Conservation (phyloP, 2,329 filamentous ascomycete species). For the Xylariales sp. region DNA sequence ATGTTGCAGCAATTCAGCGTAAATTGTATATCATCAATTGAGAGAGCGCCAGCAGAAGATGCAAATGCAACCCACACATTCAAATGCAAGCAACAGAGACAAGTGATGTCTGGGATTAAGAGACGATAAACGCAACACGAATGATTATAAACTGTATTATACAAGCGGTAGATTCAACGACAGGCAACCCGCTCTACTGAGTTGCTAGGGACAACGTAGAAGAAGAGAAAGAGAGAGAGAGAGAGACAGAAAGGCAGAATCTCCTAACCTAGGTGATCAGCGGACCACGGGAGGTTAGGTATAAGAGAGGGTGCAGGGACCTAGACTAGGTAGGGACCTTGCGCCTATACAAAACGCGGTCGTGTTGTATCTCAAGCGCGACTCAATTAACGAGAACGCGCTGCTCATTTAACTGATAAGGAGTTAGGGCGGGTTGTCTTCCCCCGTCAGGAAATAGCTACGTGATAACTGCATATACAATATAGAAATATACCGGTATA, state of each 20-base stretch:
- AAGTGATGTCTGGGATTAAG: not conserved
- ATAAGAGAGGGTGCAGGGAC: not conserved
- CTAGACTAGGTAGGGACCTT: too few species aligned
- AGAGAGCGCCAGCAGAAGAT: conserved; percentile 3
- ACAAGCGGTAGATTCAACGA: not conserved
- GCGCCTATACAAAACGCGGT: conserved; percentile 20
- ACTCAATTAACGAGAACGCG: conserved; percentile 31
- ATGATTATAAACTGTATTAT: conserved; percentile 7
- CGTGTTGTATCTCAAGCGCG: conserved; percentile 13
- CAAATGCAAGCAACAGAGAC: not conserved
- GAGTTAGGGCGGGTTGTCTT: not conserved
- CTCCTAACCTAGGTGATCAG: not conserved
- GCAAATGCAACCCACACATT: conserved; percentile 6
- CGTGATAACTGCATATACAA: not conserved
- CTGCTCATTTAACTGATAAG: conserved; percentile 24
- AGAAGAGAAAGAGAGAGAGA: not conserved
- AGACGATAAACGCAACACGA: not conserved
- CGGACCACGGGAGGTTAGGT: not conserved
- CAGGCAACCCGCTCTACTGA: not conserved
- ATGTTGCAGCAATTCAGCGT: not conserved
- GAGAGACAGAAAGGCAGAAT: not conserved
- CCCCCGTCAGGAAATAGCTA: not conserved
- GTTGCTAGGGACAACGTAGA: not conserved
- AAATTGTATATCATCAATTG: not conserved
- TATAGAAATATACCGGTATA: not conserved